Evolutionary conservation across 441 rosid genomes (phyloP).

Genomic region (Raphanus hybrid): DNA sequence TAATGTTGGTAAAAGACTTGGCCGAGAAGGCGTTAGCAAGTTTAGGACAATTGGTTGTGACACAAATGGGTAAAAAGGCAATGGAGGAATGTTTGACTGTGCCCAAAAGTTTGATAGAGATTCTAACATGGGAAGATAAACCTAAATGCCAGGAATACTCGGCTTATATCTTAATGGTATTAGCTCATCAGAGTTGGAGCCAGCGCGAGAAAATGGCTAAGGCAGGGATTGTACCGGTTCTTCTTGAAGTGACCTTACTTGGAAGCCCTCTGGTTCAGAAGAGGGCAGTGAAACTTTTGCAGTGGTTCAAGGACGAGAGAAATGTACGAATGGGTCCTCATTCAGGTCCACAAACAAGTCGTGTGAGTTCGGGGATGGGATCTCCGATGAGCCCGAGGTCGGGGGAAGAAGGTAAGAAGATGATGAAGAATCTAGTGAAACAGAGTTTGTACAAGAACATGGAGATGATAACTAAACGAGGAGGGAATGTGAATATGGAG

Average conservation of each 20-base stretch:
- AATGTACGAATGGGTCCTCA: slow-evolving; percentile 81
- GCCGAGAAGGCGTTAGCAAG: slow-evolving; percentile 78
- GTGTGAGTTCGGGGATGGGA: slow-evolving; percentile 47
- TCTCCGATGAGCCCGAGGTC: slow-evolving; percentile 63
- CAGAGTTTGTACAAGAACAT: slow-evolving; percentile 85
- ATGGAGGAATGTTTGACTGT: slow-evolving; percentile 61
- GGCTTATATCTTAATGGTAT: slow-evolving; percentile 78
- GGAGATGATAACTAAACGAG: slow-evolving; percentile 83
- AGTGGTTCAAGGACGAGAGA: slow-evolving; percentile 95
- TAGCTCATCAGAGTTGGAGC: slow-evolving; percentile 82
- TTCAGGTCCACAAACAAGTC: slow-evolving; percentile 85
- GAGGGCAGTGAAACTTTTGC: slow-evolving; percentile 78
- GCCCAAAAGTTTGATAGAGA: slow-evolving; percentile 72
- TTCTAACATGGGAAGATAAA: slow-evolving; percentile 85
- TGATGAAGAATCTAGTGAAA: slow-evolving; percentile 85
- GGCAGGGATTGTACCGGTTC: slow-evolving; percentile 78
- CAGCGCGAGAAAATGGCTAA: slow-evolving; percentile 74
- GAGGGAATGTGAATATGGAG: slow-evolving; percentile 51
- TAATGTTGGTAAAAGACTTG: slow-evolving; percentile 50
- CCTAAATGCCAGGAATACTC: slow-evolving; percentile 88
- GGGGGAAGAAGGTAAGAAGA: slow-evolving; percentile 69
- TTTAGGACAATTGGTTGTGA: slow-evolving; percentile 74
- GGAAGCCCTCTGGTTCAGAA: slow-evolving; percentile 83
- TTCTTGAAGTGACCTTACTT: slow-evolving; percentile 70
- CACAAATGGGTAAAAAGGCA: slow-evolving; percentile 74